Base-by-base conservation (phyloP, 2,329 filamentous ascomycete species). In the Pseudopyrenochaeta lycopersici region DNA sequence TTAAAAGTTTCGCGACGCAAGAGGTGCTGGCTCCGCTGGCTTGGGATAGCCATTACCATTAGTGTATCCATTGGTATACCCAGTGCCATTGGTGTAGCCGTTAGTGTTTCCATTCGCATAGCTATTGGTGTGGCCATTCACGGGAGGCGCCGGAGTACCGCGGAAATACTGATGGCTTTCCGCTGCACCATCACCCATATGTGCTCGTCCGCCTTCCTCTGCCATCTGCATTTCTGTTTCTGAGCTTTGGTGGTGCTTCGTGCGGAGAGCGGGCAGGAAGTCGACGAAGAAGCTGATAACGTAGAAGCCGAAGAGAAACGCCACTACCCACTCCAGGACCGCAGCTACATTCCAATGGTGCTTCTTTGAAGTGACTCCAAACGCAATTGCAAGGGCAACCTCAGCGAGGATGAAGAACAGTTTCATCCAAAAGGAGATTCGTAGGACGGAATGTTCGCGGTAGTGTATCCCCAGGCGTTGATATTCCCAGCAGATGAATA, bases 401-500 rank as follows among this genome's bases (percentile, higher is more conserved):
- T 97, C 93, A 66, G 94, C 70, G 51, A 97, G 68, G 72, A 98
- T 89, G 77, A 99, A 98, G 53, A 75, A 62, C 23, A 96, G 83
- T 78, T 99, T 99, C 71, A 95, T 82, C 85, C 88, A 93, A 81
- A 98, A 98, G 51, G 90, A 95, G 54, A 83, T 75, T 42, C 88
- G 85, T 10, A 99, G 84, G 61, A 95, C 79, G 49, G 82, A 84
- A 76, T 94, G 85, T 55, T 92, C 80, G 58, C 89, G 89, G 80
- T 93, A 91, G 72, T 89, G 88, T 47, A 89, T 87, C 21, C 92
- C 92, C 1, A 98, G 83, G 2, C 91, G 88, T 68, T 95, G 89
- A 75, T 96, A 97, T 75, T 97, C 92, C 79, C 86, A 88, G 80
- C 93, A 97, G 62, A 94, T 90, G 76, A 93, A 94, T 63, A 97